These are phyloP conservation scores for Talaromyces nanjingensis DNA, from an alignment of 495 filamentous ascomycete species.

Conservation along the genomic window DNA sequence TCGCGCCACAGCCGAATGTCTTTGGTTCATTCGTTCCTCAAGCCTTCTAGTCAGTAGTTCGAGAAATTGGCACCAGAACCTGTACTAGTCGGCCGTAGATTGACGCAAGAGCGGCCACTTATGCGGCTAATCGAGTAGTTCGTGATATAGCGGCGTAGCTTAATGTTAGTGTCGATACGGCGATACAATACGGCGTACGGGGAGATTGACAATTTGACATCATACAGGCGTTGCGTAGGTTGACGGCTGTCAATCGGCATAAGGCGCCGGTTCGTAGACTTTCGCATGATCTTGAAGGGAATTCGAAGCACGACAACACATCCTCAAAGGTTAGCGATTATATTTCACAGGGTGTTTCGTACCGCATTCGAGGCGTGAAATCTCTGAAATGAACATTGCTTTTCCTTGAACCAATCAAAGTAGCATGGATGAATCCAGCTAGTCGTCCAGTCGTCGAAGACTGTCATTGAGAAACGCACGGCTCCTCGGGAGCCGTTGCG, in stretches of 20 bases:
- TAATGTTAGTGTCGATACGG: conserved; percentile 7
- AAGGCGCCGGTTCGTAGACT: background rate
- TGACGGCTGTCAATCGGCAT: background rate
- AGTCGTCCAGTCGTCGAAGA: background rate
- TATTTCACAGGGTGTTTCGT: background rate
- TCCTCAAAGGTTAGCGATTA: background rate
- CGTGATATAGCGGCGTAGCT: conserved; percentile 9
- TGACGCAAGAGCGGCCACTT: background rate
- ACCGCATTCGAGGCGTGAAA: background rate
- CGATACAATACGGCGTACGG: background rate
- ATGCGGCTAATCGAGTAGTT: conserved; percentile 9
- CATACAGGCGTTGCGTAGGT: background rate
- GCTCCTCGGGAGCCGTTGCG: background rate
- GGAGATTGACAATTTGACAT: background rate
- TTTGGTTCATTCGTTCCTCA: background rate
- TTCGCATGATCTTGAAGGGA: background rate
- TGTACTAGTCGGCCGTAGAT: background rate
- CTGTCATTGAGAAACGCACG: background rate
- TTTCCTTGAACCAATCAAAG: background rate
- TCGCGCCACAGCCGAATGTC: background rate
- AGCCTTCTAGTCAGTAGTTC: background rate
- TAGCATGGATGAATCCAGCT: background rate
- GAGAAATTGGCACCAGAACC: background rate
- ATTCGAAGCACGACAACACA: too few species aligned
- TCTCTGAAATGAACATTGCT: background rate